Percentiles rank a stretch among this genome's conserved stretches.
Evolutionary conservation across 106 monocot genomes (phyloP).

Genomic region (Dendrobium huoshanense): DNA sequence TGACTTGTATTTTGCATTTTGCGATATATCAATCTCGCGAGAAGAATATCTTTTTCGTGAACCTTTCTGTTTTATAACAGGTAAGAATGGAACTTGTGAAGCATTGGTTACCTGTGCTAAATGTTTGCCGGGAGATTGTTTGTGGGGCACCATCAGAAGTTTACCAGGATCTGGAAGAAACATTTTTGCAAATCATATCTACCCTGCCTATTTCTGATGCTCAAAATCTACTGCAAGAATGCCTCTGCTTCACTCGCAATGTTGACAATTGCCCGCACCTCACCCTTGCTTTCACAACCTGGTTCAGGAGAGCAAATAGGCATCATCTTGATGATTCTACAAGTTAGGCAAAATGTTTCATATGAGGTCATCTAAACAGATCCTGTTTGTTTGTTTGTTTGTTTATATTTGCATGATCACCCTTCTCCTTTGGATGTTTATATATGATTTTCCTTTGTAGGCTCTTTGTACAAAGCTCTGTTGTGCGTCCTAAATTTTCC

Average conservation of each 20-base stretch:
- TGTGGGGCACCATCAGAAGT: slow-evolving; percentile 31
- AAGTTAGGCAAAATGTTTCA: not conserved
- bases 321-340: slow-evolving; percentile 19
- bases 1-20: not conserved
- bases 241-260: slow-evolving; percentile 79
- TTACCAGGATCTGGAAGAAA: slow-evolving; percentile 77
- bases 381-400: not conserved
- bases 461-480: not conserved
- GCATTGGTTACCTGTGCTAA: slow-evolving; percentile 89
- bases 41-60: not conserved
- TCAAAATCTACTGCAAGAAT: slow-evolving; percentile 64
- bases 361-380: not conserved
- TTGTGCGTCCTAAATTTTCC: not conserved
- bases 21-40: too few species aligned
- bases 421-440: not conserved
- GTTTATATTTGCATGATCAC: slow-evolving; percentile 1
- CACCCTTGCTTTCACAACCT: slow-evolving; percentile 68
- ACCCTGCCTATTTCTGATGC: slow-evolving; percentile 75
- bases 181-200: slow-evolving; percentile 85
- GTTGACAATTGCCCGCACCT: slow-evolving; percentile 78
- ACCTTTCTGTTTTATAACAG: slow-evolving; percentile 25
- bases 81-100: slow-evolving; percentile 78
- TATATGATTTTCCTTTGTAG: not conserved
- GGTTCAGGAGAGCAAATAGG: slow-evolving; percentile 77
- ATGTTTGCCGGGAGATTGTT: slow-evolving; percentile 71